Evolutionary conservation across 352 stramenopile genomes (phyloP), one percentile per base, ranked within the genome.

Genomic region (Phytopythium delawarense): DNA sequence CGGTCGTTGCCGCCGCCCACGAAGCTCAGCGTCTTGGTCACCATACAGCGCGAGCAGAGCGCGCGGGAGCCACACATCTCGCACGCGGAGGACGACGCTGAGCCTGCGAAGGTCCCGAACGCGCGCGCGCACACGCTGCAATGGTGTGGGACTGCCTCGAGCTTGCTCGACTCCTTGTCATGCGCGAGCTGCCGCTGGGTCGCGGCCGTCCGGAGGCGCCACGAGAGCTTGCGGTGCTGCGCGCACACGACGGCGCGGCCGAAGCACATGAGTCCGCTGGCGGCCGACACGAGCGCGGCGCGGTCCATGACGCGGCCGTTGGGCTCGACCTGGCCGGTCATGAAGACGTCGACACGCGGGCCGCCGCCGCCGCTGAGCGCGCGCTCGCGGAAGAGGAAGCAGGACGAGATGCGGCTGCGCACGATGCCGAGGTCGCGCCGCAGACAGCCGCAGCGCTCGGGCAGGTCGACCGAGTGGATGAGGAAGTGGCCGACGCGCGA

Each of bases 211-310:
- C 72, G 70, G n/a, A 81, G 35, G 7, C 77, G 55, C 73, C 73
- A 80, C 25, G 34, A 67, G 35, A 83, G 67, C 39, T 83, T 83
- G 61, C 73, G 74, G 63, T 65, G 75, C 61, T 83, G 74, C n/a
- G 74, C 62, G 53, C 71, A 83, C 52, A 57, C 64, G 7, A 80
- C 69, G 6, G 58, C 58, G 37, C 75, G 77, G 21, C 35, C 23
- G 69, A 72, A 78, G 66, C 65, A 69, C 44, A 55, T 64, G 11
- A 64, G 67, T 7, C 70, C 73, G 21, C 72, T 75, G 13, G 72
- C 68, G 1, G 71, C 67, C 7, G 65, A 79, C 32, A 69, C 30
- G 16, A 84, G 49, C 6, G 69, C 76, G 2, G 84, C 59, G 51
- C 71, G 72, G 48, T 87, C 74, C 6, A 75, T 54, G 20, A 81